phyloP scores from a whole-genome alignment of 257 asterid genomes.

The Linaria vulgaris region DNA sequence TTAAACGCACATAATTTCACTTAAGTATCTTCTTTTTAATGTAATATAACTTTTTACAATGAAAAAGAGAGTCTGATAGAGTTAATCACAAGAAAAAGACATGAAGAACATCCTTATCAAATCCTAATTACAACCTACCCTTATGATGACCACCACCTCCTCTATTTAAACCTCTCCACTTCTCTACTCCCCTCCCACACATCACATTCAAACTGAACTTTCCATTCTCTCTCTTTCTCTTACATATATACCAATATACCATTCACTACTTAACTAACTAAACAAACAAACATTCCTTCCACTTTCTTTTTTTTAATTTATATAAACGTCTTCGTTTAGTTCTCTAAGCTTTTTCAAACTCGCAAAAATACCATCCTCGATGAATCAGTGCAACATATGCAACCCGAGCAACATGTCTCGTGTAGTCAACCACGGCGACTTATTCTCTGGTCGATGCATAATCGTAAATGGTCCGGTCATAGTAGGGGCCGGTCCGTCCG shows the following conservation, averaged over 20 bases:
- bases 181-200: conserved; percentile 76
- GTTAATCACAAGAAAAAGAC: conserved; percentile 40
- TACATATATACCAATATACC: background rate
- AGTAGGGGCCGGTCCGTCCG: conserved; percentile 93
- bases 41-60: no score
- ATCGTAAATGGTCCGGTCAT: conserved; percentile 90
- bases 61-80: background rate
- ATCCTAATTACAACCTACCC: conserved; percentile 41
- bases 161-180: conserved; percentile 65
- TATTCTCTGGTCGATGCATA: conserved; percentile 67
- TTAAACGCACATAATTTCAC: no score
- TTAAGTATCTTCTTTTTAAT: conserved; percentile 6
- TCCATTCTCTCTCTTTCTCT: conserved; percentile 27
- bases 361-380: conserved; percentile 15
- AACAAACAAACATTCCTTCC: background rate
- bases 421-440: conserved; percentile 37
- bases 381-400: conserved; percentile 46
- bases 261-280: no score
- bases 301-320: conserved; percentile 5
- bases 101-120: conserved; percentile 40
- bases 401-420: conserved; percentile 33
- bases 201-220: conserved; percentile 29
- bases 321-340: background rate
- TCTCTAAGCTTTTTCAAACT: background rate
- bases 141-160: conserved; percentile 30